These are phyloP conservation scores for Berkeleyomyces basicola DNA, from an alignment of 2,329 filamentous ascomycete genomes.

Conservation along the genomic window DNA sequence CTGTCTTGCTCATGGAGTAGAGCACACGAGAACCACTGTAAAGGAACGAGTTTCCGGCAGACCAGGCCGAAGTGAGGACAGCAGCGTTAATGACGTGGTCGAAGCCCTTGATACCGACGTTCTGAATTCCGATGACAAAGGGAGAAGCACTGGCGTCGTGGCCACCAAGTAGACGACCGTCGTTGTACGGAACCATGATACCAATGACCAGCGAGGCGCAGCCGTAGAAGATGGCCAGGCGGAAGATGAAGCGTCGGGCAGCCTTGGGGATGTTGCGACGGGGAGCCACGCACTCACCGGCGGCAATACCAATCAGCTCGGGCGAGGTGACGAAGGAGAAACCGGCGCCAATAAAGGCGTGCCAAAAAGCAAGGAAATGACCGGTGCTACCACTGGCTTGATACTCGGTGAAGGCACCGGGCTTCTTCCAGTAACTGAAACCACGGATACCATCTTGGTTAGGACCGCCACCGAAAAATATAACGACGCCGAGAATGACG, in stretches of 20 bases:
- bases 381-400: constrained; percentile 30
- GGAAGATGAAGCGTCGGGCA: constrained; percentile 42
- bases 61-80: constrained; percentile 49
- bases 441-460: constrained; percentile 31
- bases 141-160: constrained; percentile 45
- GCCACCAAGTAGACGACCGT: constrained; percentile 39
- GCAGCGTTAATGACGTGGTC: constrained; percentile 53
- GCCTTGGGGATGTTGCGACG: constrained; percentile 51
- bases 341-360: constrained; percentile 37
- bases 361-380: constrained; percentile 42
- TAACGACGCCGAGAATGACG: constrained; percentile 37
- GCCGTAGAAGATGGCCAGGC: constrained; percentile 47
- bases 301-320: constrained; percentile 47
- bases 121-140: constrained; percentile 50
- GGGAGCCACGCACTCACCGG: constrained; percentile 47
- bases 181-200: constrained; percentile 47
- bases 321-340: constrained; percentile 47
- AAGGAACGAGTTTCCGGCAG: constrained; percentile 42
- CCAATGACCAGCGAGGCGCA: constrained; percentile 45
- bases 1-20: constrained; percentile 49
- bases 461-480: constrained; percentile 40
- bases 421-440: constrained; percentile 24
- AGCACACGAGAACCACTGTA: constrained; percentile 55
- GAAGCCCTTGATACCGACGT: constrained; percentile 44
- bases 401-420: constrained; percentile 32